Evolutionary conservation across 2,329 filamentous ascomycete genomes (phyloP).

Genomic region (Sporothrix brunneoviolacea): DNA sequence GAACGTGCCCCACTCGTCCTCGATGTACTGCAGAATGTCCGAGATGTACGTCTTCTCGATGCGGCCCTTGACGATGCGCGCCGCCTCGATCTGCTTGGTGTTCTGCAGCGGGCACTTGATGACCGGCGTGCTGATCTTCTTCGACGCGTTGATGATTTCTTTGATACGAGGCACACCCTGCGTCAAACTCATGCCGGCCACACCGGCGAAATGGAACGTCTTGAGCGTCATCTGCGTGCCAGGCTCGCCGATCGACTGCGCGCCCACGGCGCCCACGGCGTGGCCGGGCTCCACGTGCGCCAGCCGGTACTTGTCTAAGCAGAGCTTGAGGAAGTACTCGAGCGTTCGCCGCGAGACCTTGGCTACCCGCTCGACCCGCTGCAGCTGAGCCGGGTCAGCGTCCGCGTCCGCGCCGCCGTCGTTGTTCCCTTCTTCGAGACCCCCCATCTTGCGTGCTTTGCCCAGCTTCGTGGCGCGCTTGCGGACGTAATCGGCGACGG

Average conservation of each 20-base stretch:
- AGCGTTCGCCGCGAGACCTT: conserved; percentile 76
- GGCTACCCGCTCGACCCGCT: conserved; percentile 62
- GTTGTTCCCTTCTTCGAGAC: conserved; percentile 34
- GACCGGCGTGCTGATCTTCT: conserved; percentile 86
- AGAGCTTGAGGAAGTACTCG: conserved; percentile 69
- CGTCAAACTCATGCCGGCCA: conserved; percentile 98
- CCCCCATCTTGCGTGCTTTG: conserved; percentile 41
- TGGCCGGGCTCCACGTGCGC: conserved; percentile 92
- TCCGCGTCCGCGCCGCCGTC: conserved; percentile 19
- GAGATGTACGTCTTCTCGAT: conserved; percentile 92
- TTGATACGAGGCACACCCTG: conserved; percentile 99
- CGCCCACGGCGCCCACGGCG: conserved; percentile 90
- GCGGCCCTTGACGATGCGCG: conserved; percentile 83
- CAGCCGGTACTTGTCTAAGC: conserved; percentile 82
- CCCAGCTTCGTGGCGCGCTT: conserved; percentile 53
- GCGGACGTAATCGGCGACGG: conserved; percentile 66
- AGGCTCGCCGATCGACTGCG: conserved; percentile 95
- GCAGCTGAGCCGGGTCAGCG: conserved; percentile 27
- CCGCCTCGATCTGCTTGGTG: conserved; percentile 65
- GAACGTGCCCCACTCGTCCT: conserved; percentile 79
- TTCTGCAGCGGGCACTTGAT: conserved; percentile 82
- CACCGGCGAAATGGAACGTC: conserved; percentile 99
- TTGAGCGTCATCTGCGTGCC: conserved; percentile 99
- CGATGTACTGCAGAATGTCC: conserved; percentile 73
- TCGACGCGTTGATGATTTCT: conserved; percentile 99